These are phyloP conservation scores for Avena eriantha DNA, from an alignment of 176 grass and related monocot species.

Conservation along the genomic window DNA sequence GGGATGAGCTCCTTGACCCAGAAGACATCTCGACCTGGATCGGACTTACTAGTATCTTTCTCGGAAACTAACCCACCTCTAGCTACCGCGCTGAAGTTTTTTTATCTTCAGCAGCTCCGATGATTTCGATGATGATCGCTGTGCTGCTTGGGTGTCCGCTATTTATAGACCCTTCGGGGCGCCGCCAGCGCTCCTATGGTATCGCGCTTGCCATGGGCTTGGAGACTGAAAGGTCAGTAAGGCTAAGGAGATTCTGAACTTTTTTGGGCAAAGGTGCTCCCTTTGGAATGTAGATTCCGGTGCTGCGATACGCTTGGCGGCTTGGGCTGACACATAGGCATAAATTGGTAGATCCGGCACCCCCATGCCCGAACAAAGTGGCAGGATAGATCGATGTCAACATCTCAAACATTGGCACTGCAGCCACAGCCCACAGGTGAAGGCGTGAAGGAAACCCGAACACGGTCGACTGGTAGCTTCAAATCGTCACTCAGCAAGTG, in stretches of 20 bases:
- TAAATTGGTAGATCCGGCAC: not conserved
- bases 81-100: constrained; percentile 12
- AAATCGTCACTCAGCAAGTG: not conserved
- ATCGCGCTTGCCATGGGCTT: not conserved
- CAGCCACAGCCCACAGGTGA: not conserved
- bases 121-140: constrained; percentile 32
- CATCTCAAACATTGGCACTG: not conserved
- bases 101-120: constrained; percentile 23
- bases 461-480: not conserved
- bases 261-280: constrained; percentile 6
- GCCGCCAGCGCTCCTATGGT: not conserved
- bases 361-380: not conserved
- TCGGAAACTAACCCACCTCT: constrained; percentile 26
- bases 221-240: constrained; percentile 18
- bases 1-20: constrained; percentile 51
- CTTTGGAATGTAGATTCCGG: constrained; percentile 22
- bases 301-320: not conserved
- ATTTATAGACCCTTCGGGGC: constrained; percentile 51
- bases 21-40: constrained; percentile 52
- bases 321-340: not conserved
- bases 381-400: not conserved
- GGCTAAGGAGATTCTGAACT: constrained; percentile 2
- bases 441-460: not conserved
- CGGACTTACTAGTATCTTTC: not conserved
- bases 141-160: constrained; percentile 34